Base-by-base conservation (phyloP, 768 basidiomycete species). In the Boletus rubropictus region DNA sequence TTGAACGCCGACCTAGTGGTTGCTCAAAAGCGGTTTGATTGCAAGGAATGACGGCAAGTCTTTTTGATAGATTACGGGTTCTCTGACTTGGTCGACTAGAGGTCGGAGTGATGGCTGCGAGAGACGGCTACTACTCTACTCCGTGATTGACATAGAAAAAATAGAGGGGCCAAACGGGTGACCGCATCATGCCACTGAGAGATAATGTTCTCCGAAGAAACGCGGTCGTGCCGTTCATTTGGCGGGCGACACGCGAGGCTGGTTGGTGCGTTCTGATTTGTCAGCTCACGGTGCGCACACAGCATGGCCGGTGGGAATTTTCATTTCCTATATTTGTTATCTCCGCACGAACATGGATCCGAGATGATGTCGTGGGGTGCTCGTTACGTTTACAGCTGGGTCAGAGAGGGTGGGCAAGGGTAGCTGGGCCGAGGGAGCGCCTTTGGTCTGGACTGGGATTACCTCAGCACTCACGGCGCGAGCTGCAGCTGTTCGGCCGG, bases 301-400 rank as follows among this genome's bases (percentile, higher is more conserved):
- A 48, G 52, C 49, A 48, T 28, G 9, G 42, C 39, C 22, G 46
- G 37, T 24, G 33, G 39, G 40, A 22, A 21, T 14, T n/a, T 46
- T 28, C 21, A 42, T 51, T 51, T 52, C 51, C 55, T 55, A 24
- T 36, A 4, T 42, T 32, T 34, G 33, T 43, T 64, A 63, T 66
- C 52, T 64, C 62, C 64, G 59, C 60, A 50, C 34, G 6, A 15
- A 15, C 7, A 32, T 15, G 15, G 27, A 28, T 22, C 17, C 5
- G 14, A 25, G 43, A 32, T 10, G 22, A 39, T n/a, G 35, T 12
- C 10, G 24, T 38, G 36, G 60, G 61, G 57, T 46, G 21, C n/a
- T 3, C 32, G 15, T 33, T 33, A 33, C 32, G 32, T n/a, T n/a
- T 31, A 31, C 29, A 12, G 29, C 29, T 31, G 6, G 29, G 29